A percentile compares a stretch with the other conserved stretches of the same genome.
phyloP scores from a whole-genome alignment of 208 protist species.

The Naegleria gruberi region DNA sequence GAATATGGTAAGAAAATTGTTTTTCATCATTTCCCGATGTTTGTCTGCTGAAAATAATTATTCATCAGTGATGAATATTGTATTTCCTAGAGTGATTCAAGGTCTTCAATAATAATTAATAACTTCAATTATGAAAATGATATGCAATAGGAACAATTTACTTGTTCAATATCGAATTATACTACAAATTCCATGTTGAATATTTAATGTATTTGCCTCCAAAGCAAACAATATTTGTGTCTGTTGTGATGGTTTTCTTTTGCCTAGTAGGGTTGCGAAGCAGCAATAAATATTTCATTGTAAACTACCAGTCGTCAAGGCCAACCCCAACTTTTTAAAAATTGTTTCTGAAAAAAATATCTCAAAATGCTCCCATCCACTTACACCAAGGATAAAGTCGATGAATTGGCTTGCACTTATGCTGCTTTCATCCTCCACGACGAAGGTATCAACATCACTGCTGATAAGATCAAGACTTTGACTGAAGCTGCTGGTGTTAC shows the following conservation, averaged over 20 bases:
- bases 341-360: neutral
- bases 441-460: constrained; percentile 9
- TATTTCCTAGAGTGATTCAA: no score
- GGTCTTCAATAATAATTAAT: no score
- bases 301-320: neutral
- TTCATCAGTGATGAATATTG: neutral
- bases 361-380: neutral
- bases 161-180: neutral
- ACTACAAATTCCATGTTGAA: neutral
- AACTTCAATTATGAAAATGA: neutral
- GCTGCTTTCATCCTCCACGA: constrained; percentile 21
- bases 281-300: neutral
- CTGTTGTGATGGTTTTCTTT: neutral
- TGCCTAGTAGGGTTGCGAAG: no score
- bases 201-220: no score
- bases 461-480: constrained; percentile 9
- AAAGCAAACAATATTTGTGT: neutral
- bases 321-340: neutral
- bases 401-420: constrained; percentile 16
- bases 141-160: neutral
- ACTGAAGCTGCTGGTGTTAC: neutral
- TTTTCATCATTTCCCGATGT: neutral
- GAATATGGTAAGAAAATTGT: no score
- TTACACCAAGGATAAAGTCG: constrained; percentile 14
- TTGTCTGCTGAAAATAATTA: neutral